phyloP scores from a whole-genome alignment of 2,329 filamentous ascomycete species.

The Trichophyton benhamiae region DNA sequence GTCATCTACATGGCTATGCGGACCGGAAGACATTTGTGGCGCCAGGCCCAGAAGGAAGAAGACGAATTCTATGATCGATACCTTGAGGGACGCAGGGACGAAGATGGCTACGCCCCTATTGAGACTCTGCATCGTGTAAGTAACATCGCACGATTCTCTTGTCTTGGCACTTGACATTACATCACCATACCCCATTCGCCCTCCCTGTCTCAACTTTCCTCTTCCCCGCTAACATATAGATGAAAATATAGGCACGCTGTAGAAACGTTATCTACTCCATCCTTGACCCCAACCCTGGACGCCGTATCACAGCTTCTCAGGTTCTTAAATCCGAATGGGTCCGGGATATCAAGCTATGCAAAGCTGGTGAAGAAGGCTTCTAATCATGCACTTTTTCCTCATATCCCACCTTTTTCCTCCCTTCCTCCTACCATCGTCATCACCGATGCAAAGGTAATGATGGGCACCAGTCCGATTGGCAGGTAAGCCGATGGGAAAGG shows the following conservation, averaged over 20 bases:
- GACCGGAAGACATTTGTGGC: slow-evolving; percentile 89
- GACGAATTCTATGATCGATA: slow-evolving; percentile 97
- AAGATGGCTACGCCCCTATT: slow-evolving; percentile 91
- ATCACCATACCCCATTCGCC: too few relatives aligned
- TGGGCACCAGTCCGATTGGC: not conserved
- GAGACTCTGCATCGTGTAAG: slow-evolving; percentile 89
- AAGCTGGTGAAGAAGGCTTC: slow-evolving; percentile 88
- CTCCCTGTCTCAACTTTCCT: slow-evolving; percentile 4
- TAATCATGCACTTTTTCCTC: slow-evolving; percentile 26
- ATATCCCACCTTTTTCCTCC: not conserved
- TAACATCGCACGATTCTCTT: not conserved
- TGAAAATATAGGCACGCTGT: slow-evolving; percentile 61
- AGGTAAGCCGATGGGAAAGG: not conserved
- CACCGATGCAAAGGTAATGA: not conserved
- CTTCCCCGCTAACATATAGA: not conserved
- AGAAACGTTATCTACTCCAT: slow-evolving; percentile 99
- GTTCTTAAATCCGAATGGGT: slow-evolving; percentile 98
- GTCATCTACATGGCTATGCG: slow-evolving; percentile 99
- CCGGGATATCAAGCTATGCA: slow-evolving; percentile 92
- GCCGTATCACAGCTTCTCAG: slow-evolving; percentile 89
- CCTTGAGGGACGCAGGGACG: slow-evolving; percentile 79
- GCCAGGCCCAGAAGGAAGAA: slow-evolving; percentile 89
- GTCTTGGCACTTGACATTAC: not conserved
- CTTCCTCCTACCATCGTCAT: not conserved
- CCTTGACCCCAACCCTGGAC: slow-evolving; percentile 80